A percentile compares a stretch with the other conserved stretches of the same genome.
Evolutionary conservation across 1,284 basidiomycete genomes (phyloP).

Genomic region (Ustilago vetiveriae): DNA sequence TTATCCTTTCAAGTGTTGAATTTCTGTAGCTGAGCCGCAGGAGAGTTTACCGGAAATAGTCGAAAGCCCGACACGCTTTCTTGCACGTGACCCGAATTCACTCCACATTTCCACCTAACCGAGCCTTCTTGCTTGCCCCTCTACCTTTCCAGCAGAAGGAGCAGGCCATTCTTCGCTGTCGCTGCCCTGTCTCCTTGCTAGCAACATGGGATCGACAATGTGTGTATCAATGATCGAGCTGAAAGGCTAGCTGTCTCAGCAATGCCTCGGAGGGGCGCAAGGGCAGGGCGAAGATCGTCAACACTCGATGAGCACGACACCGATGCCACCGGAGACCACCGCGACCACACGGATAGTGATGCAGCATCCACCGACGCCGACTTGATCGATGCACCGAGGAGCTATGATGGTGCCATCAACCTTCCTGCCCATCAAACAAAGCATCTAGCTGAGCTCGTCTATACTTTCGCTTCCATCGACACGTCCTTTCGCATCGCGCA

Average conservation of each 20-base stretch:
- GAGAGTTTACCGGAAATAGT: conserved; percentile 18
- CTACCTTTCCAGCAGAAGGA: too few relatives aligned
- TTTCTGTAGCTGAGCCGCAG: neutral
- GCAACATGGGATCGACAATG: too few relatives aligned
- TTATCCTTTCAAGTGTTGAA: neutral
- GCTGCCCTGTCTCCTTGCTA: too few relatives aligned
- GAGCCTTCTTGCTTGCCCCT: too few relatives aligned
- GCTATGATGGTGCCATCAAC: conserved; percentile 27
- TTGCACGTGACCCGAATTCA: conserved; percentile 23
- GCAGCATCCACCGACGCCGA: neutral
- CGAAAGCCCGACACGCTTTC: conserved; percentile 6
- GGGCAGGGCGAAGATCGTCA: neutral
- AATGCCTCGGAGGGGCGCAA: conserved; percentile 3
- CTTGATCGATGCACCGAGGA: neutral
- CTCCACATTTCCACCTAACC: conserved; percentile 16
- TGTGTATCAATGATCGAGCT: too few relatives aligned
- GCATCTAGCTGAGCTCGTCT: conserved; percentile 38
- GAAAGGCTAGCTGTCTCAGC: too few relatives aligned
- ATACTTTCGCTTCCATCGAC: conserved; percentile 30
- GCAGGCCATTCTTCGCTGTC: too few relatives aligned
- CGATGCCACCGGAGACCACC: neutral
- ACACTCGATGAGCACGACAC: neutral
- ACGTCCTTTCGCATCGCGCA: conserved; percentile 23
- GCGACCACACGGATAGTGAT: conserved; percentile 3
- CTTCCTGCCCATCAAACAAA: conserved; percentile 47